Evolutionary conservation across 2,329 filamentous ascomycete species (phyloP).

Genomic region (Sarocladium brachiariae): DNA sequence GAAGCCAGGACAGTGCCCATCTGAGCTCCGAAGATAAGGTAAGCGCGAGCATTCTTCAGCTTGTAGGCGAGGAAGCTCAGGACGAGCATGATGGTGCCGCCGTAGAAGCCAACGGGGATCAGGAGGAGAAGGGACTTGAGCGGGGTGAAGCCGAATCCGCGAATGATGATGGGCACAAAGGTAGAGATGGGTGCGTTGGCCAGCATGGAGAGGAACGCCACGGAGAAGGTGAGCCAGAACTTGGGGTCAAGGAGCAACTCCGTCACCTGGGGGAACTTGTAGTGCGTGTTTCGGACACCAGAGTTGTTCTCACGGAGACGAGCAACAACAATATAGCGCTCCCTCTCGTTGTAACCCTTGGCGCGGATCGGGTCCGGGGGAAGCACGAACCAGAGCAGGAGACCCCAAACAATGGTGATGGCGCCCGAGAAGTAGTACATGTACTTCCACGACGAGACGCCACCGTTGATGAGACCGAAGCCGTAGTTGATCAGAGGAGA

Average conservation of each 20-base stretch:
- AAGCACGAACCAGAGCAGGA: slow-evolving; percentile 30
- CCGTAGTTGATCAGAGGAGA: slow-evolving; percentile 41
- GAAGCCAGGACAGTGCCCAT: slow-evolving; percentile 33
- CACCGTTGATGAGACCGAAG: slow-evolving; percentile 34
- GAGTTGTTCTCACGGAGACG: slow-evolving; percentile 27
- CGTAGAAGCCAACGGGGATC: slow-evolving; percentile 27
- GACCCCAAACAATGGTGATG: slow-evolving; percentile 33
- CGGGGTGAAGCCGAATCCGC: slow-evolving; percentile 34
- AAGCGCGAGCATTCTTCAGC: slow-evolving; percentile 25
- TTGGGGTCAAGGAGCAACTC: slow-evolving; percentile 28
- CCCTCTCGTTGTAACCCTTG: slow-evolving; percentile 18
- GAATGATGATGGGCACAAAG: slow-evolving; percentile 38
- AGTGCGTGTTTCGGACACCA: slow-evolving; percentile 33
- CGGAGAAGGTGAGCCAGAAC: slow-evolving; percentile 29
- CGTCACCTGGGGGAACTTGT: slow-evolving; percentile 34
- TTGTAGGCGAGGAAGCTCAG: slow-evolving; percentile 33
- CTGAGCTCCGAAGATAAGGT: slow-evolving; percentile 32
- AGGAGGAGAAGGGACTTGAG: slow-evolving; percentile 35
- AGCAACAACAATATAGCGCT: slow-evolving; percentile 22
- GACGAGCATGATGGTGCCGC: slow-evolving; percentile 30
- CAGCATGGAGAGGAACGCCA: slow-evolving; percentile 33
- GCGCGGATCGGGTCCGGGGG: slow-evolving; percentile 34
- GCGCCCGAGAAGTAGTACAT: slow-evolving; percentile 22
- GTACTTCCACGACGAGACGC: slow-evolving; percentile 23
- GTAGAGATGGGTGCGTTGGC: slow-evolving; percentile 38